Evolutionary conservation across 208 protist genomes (phyloP), one percentile per base, ranked within the genome.

Genomic region (Acanthamoeba castellanii): DNA sequence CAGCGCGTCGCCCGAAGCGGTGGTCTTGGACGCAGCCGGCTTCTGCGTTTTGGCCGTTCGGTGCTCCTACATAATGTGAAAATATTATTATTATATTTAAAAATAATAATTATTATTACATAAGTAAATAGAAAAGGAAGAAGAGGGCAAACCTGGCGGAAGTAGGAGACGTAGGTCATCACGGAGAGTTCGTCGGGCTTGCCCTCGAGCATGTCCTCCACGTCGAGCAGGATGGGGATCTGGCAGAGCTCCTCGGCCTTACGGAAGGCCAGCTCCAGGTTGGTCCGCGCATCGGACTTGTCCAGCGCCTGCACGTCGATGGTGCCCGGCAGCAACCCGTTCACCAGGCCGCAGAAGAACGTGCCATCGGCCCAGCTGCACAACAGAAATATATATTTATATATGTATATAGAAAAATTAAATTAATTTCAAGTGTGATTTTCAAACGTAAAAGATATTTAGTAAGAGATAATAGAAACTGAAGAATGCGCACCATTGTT

Each of bases 151-250:
- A 61, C 78, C 42, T 94, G 89, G 32, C 89, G 89, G n/a, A 94
- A 94, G 64, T 94, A 82, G 47, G 89, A 94, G n/a, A 94, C 66
- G 70, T 94, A 94, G n/a, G 89, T 94, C 89, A 94, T 94, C 3
- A 94, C 89, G 47, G 89, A 94, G 18, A 94, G 70, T 27, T 94
- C 89, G 45, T 94, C 89, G n/a, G 89, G 89, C 66, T 94, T 94
- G 45, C 85, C 55, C 3, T 94, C 89, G 14, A 94, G 42, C 89
- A 94, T 82, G 89, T 94, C 89, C 8, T 82, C 47, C 37, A 82
- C 66, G 45, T 94, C 89, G 50, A 94, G 55, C 47, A 94, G 55
- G 42, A 74, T 37, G 22, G 89, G 89, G 37, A 94, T 94, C 45
- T 64, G 47, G 32, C 59, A 94, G 11, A 94, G 68, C 59, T 74